These are phyloP conservation scores for Inga leiocalycina DNA, from an alignment of 306 rosid species.

Conservation along the genomic window DNA sequence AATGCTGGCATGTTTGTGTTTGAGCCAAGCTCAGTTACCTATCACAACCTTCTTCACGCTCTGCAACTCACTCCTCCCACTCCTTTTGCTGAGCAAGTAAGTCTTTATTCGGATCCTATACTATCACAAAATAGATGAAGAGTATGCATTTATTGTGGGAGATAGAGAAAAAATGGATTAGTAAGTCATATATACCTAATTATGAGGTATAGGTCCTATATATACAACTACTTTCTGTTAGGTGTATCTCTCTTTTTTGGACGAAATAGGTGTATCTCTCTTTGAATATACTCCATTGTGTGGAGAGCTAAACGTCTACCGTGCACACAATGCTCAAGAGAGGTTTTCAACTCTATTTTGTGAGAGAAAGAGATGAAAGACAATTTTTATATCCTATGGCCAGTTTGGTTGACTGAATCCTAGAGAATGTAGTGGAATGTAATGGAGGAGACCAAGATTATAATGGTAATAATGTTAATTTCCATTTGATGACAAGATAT, in stretches of 20 bases:
- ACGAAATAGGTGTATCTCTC: not conserved
- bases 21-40: conserved; percentile 51
- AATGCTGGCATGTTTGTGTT: conserved; percentile 75
- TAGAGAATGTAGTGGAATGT: too few species aligned
- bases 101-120: not conserved
- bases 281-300: too few species aligned
- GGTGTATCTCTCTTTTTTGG: not conserved
- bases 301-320: too few species aligned
- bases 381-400: too few species aligned
- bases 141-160: not conserved
- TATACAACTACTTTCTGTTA: not conserved
- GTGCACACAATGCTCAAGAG: too few species aligned
- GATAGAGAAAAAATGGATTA: not conserved
- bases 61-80: conserved; percentile 52
- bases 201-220: not conserved
- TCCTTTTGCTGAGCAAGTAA: conserved; percentile 67
- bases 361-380: not conserved
- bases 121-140: not conserved
- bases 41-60: conserved; percentile 48
- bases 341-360: not conserved
- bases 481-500: too few species aligned
- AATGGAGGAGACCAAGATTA: too few species aligned
- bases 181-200: too few species aligned
- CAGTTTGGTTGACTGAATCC: too few species aligned
- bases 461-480: too few species aligned